Percentiles rank a stretch among this genome's conserved stretches.
These are phyloP conservation scores for Massarina eburnea DNA, from an alignment of 2,329 filamentous ascomycete genomes.

Conservation along the genomic window DNA sequence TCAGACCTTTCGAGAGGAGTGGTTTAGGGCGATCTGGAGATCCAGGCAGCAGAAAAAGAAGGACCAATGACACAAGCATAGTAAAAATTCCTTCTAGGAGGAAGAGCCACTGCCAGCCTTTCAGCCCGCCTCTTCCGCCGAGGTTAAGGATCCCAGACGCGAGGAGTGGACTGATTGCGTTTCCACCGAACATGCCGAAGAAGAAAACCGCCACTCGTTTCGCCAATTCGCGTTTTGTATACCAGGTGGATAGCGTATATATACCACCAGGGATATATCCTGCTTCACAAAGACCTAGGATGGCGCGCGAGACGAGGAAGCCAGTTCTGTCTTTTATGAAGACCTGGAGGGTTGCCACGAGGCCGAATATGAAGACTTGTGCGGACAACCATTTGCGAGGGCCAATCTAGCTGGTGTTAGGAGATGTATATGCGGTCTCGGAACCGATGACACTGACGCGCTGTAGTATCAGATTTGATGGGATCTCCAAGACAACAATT, in stretches of 20 bases:
- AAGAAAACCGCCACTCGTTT: conserved; percentile 55
- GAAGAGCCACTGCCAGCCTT: conserved; percentile 57
- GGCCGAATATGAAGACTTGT: conserved; percentile 53
- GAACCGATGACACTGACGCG: conserved; percentile 10
- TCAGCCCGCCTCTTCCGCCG: conserved; percentile 44
- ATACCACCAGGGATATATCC: conserved; percentile 57
- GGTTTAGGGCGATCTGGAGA: conserved; percentile 47
- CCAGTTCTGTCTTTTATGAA: conserved; percentile 40
- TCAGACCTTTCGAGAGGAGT: conserved; percentile 43
- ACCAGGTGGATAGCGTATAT: conserved; percentile 57
- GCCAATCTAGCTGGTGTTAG: conserved; percentile 14
- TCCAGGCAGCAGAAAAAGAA: conserved; percentile 49
- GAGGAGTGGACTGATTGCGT: conserved; percentile 53
- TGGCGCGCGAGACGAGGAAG: conserved; percentile 48
- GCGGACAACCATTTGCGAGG: conserved; percentile 51
- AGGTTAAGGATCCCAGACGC: conserved; percentile 53
- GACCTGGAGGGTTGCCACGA: conserved; percentile 50
- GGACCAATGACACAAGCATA: conserved; percentile 41
- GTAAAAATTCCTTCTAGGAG: conserved; percentile 51
- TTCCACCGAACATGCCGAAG: conserved; percentile 57
- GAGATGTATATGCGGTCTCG: not conserved
- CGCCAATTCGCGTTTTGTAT: conserved; percentile 49
- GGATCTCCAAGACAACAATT: conserved; percentile 55
- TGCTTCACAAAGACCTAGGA: conserved; percentile 54
- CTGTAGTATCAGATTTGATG: conserved; percentile 53